phyloP scores from a whole-genome alignment of 768 basidiomycete species.

The Macrocybe gigantea region DNA sequence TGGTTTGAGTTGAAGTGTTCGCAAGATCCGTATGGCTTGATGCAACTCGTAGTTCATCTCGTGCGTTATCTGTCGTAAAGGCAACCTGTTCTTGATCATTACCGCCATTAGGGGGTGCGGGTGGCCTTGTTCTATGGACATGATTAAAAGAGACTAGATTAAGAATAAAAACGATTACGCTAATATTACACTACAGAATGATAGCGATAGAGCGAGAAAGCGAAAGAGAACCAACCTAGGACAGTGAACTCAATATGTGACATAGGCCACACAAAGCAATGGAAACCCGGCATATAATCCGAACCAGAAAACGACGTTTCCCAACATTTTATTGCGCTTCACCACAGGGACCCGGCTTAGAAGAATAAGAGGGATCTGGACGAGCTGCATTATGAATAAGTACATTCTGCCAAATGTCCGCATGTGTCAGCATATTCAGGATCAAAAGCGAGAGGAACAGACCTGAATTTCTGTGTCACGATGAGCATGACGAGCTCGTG shows the following conservation, averaged over 20 bases:
- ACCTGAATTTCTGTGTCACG: conserved; percentile 90
- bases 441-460: conserved; percentile 14
- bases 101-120: too few relatives aligned
- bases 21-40: background rate
- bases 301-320: conserved; percentile 89
- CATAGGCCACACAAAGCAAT: conserved; percentile 73
- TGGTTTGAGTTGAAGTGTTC: background rate
- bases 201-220: background rate
- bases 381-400: conserved; percentile 77
- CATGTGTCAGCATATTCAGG: background rate
- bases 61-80: too few relatives aligned
- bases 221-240: background rate
- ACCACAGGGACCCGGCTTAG: conserved; percentile 72
- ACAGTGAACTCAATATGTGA: conserved; percentile 26
- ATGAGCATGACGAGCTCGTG: conserved; percentile 97
- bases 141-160: background rate
- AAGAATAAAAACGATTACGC: background rate
- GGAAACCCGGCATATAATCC: conserved; percentile 93
- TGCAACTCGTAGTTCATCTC: too few relatives aligned
- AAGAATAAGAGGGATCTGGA: conserved; percentile 88
- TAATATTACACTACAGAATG: too few relatives aligned
- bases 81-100: too few relatives aligned
- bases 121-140: background rate
- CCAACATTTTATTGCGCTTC: conserved; percentile 75
- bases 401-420: conserved; percentile 54